phyloP scores from a whole-genome alignment of 768 basidiomycete species.

The Amanita pallidorosea region DNA sequence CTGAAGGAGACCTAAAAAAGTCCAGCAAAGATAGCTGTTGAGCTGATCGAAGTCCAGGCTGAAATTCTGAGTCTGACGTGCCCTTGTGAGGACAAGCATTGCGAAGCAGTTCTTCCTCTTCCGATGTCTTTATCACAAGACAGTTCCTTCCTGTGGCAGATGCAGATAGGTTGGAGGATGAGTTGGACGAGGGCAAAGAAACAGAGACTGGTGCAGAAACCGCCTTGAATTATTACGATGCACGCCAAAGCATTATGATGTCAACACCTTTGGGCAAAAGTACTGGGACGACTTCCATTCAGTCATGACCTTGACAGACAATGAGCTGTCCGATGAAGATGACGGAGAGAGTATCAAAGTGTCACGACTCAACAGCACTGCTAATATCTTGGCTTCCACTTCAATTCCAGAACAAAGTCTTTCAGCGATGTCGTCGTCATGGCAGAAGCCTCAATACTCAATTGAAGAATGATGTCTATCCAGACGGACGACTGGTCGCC shows the following conservation, averaged over 20 bases:
- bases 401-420: neutral
- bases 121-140: slow-evolving; percentile 30
- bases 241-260: slow-evolving; percentile 55
- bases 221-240: slow-evolving; percentile 76
- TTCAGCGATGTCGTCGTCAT: slow-evolving; percentile 18
- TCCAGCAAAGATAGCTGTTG: slow-evolving; percentile 20
- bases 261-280: slow-evolving; percentile 53
- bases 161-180: slow-evolving; percentile 13
- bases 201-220: slow-evolving; percentile 55
- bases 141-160: slow-evolving; percentile 21
- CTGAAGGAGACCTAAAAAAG: too few relatives aligned
- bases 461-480: slow-evolving; percentile 55
- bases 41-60: slow-evolving; percentile 13
- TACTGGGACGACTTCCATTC: slow-evolving; percentile 71
- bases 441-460: slow-evolving; percentile 15
- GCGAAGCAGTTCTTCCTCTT: slow-evolving; percentile 24
- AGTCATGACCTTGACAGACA: slow-evolving; percentile 59
- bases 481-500: slow-evolving; percentile 73
- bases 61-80: slow-evolving; percentile 14
- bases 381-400: slow-evolving; percentile 21
- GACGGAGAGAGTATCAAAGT: slow-evolving; percentile 66
- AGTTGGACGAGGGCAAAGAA: slow-evolving; percentile 19
- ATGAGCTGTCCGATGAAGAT: slow-evolving; percentile 49
- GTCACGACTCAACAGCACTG: slow-evolving; percentile 13
- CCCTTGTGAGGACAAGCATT: slow-evolving; percentile 29